A percentile compares a stretch with the other conserved stretches of the same genome.
Evolutionary conservation across 2,329 filamentous ascomycete species (phyloP).

Genomic region (Aspergillus eucalypticola): DNA sequence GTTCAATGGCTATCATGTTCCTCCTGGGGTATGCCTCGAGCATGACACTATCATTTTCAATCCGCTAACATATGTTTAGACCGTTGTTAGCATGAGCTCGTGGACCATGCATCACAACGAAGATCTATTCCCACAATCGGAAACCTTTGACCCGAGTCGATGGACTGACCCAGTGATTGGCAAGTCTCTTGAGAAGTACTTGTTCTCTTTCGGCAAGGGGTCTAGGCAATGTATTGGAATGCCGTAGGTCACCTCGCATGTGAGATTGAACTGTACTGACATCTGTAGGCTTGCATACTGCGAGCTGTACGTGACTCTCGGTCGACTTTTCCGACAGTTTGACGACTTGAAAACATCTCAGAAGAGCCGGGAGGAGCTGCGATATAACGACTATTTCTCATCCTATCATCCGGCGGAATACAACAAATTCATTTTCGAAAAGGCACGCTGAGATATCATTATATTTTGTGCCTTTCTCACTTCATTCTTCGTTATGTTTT

Average conservation of each 20-base stretch:
- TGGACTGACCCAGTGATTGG: slow-evolving; percentile 30
- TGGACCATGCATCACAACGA: slow-evolving; percentile 36
- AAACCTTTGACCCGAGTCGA: slow-evolving; percentile 38
- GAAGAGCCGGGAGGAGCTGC: slow-evolving; percentile 25
- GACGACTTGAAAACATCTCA: slow-evolving; percentile 21
- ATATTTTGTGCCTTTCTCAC: neutral
- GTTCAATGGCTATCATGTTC: slow-evolving; percentile 35
- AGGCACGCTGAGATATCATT: neutral
- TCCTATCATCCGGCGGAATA: slow-evolving; percentile 21
- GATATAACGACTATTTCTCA: slow-evolving; percentile 35
- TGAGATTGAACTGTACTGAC: neutral
- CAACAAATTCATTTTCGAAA: slow-evolving; percentile 25
- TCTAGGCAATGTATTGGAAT: slow-evolving; percentile 39
- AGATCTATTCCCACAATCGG: slow-evolving; percentile 34
- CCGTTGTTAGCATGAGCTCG: slow-evolving; percentile 36
- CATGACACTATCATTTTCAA: neutral
- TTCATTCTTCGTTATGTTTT: neutral
- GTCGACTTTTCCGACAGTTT: slow-evolving; percentile 33
- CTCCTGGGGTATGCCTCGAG: slow-evolving; percentile 27
- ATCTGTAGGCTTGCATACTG: slow-evolving; percentile 33
- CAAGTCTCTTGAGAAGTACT: slow-evolving; percentile 30
- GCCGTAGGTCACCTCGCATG: slow-evolving; percentile 21
- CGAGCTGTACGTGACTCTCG: slow-evolving; percentile 38
- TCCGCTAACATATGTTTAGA: slow-evolving; percentile 12
- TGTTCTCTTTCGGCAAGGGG: slow-evolving; percentile 42